These are phyloP conservation scores for Lactarius evosmus DNA, from an alignment of 768 basidiomycete genomes.

Conservation along the genomic window DNA sequence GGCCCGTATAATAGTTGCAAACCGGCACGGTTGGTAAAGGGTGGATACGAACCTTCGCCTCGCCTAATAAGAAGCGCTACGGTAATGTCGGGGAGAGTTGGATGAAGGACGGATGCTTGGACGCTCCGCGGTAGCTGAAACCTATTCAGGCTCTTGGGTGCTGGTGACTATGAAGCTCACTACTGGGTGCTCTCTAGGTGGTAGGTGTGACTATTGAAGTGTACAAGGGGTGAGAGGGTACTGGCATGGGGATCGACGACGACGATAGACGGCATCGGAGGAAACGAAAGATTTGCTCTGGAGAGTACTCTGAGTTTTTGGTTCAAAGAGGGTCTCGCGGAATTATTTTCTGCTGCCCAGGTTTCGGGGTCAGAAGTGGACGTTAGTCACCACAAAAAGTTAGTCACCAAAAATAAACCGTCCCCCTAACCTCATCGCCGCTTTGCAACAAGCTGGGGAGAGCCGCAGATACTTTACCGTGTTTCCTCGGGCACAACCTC, in stretches of 20 bases:
- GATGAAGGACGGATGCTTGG: too few species aligned
- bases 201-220: too few species aligned
- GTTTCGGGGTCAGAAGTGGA: slow-evolving; percentile 12
- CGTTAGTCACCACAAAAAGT: background rate
- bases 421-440: background rate
- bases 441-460: background rate
- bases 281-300: background rate
- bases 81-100: background rate
- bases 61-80: too few species aligned
- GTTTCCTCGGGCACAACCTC: slow-evolving; percentile 1
- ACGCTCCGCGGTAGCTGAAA: too few species aligned
- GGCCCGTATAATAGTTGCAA: too few species aligned
- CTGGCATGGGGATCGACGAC: background rate
- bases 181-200: too few species aligned
- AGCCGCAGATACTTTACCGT: background rate
- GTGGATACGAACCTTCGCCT: background rate
- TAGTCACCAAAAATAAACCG: background rate
- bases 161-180: too few species aligned
- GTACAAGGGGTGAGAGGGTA: too few species aligned
- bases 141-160: too few species aligned
- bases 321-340: background rate
- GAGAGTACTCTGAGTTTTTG: background rate
- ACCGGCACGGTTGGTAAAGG: too few species aligned
- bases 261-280: background rate
- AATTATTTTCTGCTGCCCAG: background rate